Evolutionary conservation across 306 rosid genomes (phyloP).

Genomic region (Quercus alba): DNA sequence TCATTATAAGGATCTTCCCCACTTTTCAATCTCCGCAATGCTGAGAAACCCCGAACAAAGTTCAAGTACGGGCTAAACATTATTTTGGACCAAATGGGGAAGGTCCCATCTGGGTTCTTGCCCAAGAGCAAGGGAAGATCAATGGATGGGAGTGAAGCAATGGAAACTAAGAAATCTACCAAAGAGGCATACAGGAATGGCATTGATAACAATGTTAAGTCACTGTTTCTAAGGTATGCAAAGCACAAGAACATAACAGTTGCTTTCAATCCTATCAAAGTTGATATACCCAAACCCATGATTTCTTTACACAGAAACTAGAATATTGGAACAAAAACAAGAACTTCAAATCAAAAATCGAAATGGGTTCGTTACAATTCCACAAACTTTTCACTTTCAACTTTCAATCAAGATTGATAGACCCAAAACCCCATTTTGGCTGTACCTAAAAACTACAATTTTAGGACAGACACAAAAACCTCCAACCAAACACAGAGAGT

Average conservation of each 20-base stretch:
- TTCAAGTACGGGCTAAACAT: slow-evolving; percentile 76
- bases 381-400: not conserved
- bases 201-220: slow-evolving; percentile 40
- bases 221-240: slow-evolving; percentile 40
- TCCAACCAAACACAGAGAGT: not conserved
- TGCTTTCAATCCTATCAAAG: slow-evolving; percentile 60
- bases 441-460: not conserved
- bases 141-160: slow-evolving; percentile 69
- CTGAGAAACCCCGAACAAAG: slow-evolving; percentile 64
- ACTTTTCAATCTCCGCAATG: slow-evolving; percentile 51
- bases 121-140: slow-evolving; percentile 78
- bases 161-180: slow-evolving; percentile 49
- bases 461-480: not conserved
- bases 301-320: not conserved
- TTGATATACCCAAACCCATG: slow-evolving; percentile 75
- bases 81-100: slow-evolving; percentile 54
- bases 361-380: not conserved
- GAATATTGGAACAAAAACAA: not conserved
- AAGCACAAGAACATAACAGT: slow-evolving; percentile 33
- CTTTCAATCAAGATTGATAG: not conserved
- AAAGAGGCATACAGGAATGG: slow-evolving; percentile 71
- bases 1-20: slow-evolving; percentile 57
- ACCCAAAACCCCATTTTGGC: not conserved
- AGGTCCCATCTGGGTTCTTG: slow-evolving; percentile 65
- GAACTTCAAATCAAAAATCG: not conserved